Base-by-base conservation (phyloP, 2,329 filamentous ascomycete species). In the Pestalotiopsis fici region DNA sequence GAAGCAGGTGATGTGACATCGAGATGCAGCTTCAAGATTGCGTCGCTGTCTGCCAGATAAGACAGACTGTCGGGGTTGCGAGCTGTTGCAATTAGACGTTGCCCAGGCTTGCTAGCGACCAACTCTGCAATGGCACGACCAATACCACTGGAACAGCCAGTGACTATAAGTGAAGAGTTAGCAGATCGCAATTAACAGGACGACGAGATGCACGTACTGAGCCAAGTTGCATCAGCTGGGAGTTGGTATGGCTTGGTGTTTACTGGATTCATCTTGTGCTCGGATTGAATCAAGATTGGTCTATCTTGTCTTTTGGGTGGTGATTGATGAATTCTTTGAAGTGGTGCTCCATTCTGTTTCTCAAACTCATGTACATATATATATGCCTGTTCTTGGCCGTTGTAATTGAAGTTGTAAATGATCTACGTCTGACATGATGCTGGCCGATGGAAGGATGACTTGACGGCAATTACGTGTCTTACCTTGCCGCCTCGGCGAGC, bases 171-270 rank as follows among this genome's bases (percentile, higher is more conserved):
- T 21, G 43, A 23, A 50, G 0, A 2, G 0, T 9, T 23, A 2
- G n/a, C n/a, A 50, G 43, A 3, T 3, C 7, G 2, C 0, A 12
- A 12, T n/a, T 3, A 3, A 6, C 0, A 23, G 2, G n/a, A 23
- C n/a, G n/a, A 23, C 0, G 18, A 11, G 11, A 9, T 23, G n/a
- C 6, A 11, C 43, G 2, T 23, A 50, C 43, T 50, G 43, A 50
- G 11, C 43, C 43, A 50, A 3, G 43, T 23, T 21, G 43, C 43
- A 12, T 50, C n/a, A 50, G n/a, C 43, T 2, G 43, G 43, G 0
- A 50, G 6, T 18, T 50, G 43, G 7, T 50, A 50, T n/a, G 43
- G 43, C 21, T 50, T 50, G 3, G 43, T 50, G 7, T 50, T 50
- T 3, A 50, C 43, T 12, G 43, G 43, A n/a, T 50, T 50, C 43